Conservation (phyloP, 2,329 filamentous ascomycete species). For the Pochonia chlamydosporia region DNA sequence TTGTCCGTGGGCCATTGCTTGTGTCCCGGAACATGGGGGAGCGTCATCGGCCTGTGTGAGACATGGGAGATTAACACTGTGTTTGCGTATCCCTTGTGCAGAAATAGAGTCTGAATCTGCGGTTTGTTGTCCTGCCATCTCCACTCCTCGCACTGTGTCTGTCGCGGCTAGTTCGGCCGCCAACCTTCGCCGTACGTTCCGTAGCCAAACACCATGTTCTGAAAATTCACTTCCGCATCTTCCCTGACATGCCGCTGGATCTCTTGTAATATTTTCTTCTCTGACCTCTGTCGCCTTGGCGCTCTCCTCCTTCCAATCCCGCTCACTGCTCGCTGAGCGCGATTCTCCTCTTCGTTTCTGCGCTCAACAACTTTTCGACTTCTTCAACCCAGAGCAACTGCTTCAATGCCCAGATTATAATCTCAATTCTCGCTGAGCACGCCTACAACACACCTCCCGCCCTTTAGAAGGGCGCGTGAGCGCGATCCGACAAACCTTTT, state of each 20-base stretch:
- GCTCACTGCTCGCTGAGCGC: background rate
- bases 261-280: background rate
- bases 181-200: background rate
- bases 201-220: background rate
- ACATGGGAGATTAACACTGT: background rate
- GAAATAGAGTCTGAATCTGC: background rate
- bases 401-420: background rate
- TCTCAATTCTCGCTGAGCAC: background rate
- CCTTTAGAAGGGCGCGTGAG: background rate
- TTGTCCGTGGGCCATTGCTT: too few species aligned
- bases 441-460: background rate
- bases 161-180: slow-evolving; percentile 3
- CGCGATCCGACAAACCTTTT: background rate
- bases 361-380: background rate
- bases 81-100: background rate
- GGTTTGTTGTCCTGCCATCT: background rate
- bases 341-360: background rate
- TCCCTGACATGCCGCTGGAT: background rate
- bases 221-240: background rate
- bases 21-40: background rate
- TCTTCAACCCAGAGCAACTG: background rate
- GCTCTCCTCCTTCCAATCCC: background rate
- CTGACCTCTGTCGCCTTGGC: background rate
- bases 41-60: background rate
- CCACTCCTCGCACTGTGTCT: slow-evolving; percentile 3